Conservation (phyloP, 345 rosid genomes). For the Iberis pinnata region DNA sequence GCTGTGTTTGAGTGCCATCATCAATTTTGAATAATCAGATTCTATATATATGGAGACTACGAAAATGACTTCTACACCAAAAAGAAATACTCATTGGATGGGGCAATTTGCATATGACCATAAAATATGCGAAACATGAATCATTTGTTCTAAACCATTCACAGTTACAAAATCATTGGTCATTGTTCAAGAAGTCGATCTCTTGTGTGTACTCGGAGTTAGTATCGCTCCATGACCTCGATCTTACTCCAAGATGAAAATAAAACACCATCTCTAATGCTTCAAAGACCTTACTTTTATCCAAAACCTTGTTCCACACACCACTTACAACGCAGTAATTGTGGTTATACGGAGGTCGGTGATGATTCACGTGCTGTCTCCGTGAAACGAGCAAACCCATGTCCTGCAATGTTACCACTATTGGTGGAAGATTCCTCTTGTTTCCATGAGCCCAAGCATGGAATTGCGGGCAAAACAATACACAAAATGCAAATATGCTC, state of each 20-base stretch:
- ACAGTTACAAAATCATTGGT: no score
- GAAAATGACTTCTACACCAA: no score
- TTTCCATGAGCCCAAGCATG: conserved; percentile 89
- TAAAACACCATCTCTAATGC: conserved; percentile 57
- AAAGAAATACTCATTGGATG: no score
- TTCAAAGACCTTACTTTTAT: conserved; percentile 49
- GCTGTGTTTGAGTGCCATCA: no score
- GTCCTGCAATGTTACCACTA: conserved; percentile 58
- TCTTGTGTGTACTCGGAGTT: conserved; percentile 58
- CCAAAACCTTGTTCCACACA: conserved; percentile 56
- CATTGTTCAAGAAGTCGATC: conserved; percentile 15
- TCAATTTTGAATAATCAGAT: no score
- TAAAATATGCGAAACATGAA: neutral
- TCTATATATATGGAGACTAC: no score
- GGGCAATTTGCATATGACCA: no score
- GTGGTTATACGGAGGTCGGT: conserved; percentile 61
- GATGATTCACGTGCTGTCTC: conserved; percentile 54
- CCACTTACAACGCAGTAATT: conserved; percentile 83
- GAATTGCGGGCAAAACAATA: conserved; percentile 77
- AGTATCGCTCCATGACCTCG: conserved; percentile 75
- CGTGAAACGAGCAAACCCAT: conserved; percentile 57
- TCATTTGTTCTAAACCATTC: no score
- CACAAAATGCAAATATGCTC: conserved; percentile 46
- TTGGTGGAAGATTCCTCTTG: conserved; percentile 60
- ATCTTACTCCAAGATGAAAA: conserved; percentile 46